Percentiles rank a stretch among this genome's conserved stretches.
phyloP scores from a whole-genome alignment of 805 yeast genomes.

The Saccharomycopsis babjevae region DNA sequence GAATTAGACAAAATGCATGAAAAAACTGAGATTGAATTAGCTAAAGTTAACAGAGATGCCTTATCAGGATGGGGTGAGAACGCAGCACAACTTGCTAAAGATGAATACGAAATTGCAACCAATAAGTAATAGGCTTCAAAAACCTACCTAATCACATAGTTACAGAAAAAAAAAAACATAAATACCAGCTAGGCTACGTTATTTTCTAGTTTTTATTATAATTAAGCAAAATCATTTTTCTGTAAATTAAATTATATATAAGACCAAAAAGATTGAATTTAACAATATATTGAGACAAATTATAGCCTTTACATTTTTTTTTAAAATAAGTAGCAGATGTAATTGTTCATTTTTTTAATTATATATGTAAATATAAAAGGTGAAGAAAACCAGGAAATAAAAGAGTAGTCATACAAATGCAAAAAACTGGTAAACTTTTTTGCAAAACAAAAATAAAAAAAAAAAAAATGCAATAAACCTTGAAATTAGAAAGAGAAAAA shows the following conservation, averaged over 20 bases:
- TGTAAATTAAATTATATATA: not conserved
- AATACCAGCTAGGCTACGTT: not conserved
- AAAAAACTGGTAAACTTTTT: not conserved
- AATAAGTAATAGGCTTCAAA: not conserved
- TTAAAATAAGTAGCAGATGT: not conserved
- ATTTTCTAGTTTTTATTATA: not conserved
- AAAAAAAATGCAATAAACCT: no score
- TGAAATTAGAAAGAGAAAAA: not conserved
- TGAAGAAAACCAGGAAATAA: not conserved
- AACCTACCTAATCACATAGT: no score
- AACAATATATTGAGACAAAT: not conserved
- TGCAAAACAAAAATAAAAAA: no score
- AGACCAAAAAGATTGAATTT: not conserved
- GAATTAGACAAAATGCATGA: slow-evolving; percentile 21
- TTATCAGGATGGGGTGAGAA: slow-evolving; percentile 39
- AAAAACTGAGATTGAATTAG: slow-evolving; percentile 26
- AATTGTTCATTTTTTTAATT: not conserved
- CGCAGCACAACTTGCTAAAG: slow-evolving; percentile 34
- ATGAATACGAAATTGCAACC: slow-evolving; percentile 25
- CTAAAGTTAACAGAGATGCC: slow-evolving; percentile 27
- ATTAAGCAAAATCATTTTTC: not conserved
- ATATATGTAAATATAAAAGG: not conserved
- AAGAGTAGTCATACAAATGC: not conserved
- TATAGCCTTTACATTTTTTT: not conserved
- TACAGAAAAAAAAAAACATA: not conserved